phyloP scores from a whole-genome alignment of 345 rosid genomes.

The Pistacia integerrima region DNA sequence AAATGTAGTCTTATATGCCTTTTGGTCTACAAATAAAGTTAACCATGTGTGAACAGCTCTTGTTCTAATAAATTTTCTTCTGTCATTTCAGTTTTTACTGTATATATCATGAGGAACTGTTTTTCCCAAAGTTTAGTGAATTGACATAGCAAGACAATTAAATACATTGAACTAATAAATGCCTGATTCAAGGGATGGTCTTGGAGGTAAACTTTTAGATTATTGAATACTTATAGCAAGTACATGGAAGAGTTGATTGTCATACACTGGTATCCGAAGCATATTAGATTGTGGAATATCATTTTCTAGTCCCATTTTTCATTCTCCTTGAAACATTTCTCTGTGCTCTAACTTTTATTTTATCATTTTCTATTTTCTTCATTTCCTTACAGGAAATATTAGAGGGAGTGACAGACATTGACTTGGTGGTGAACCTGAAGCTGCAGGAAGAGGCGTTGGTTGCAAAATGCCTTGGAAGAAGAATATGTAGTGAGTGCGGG shows the following conservation, averaged over 20 bases:
- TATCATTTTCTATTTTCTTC: not conserved
- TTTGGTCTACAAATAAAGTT: too few relatives aligned
- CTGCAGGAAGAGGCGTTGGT: constrained; percentile 86
- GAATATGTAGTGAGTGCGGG: constrained; percentile 91
- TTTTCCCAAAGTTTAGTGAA: not conserved
- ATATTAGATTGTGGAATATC: not conserved
- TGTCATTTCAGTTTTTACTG: not conserved
- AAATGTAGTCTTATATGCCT: not conserved
- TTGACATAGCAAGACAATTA: not conserved
- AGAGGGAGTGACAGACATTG: constrained; percentile 84
- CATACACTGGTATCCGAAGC: not conserved
- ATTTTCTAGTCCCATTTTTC: not conserved
- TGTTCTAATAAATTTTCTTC: not conserved
- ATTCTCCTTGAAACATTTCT: not conserved
- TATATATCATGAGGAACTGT: too few relatives aligned
- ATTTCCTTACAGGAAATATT: constrained; percentile 69
- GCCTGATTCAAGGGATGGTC: not conserved
- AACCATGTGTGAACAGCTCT: not conserved
- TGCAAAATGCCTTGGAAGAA: constrained; percentile 94
- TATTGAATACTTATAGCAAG: not conserved
- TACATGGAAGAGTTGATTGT: not conserved
- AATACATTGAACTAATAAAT: not conserved
- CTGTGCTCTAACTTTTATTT: constrained; percentile 6
- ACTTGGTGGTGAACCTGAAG: constrained; percentile 83
- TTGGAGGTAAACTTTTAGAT: not conserved